Evolutionary conservation across 768 basidiomycete genomes (phyloP), one percentile per base, ranked within the genome.

Genomic region (Pleurotus djamor): DNA sequence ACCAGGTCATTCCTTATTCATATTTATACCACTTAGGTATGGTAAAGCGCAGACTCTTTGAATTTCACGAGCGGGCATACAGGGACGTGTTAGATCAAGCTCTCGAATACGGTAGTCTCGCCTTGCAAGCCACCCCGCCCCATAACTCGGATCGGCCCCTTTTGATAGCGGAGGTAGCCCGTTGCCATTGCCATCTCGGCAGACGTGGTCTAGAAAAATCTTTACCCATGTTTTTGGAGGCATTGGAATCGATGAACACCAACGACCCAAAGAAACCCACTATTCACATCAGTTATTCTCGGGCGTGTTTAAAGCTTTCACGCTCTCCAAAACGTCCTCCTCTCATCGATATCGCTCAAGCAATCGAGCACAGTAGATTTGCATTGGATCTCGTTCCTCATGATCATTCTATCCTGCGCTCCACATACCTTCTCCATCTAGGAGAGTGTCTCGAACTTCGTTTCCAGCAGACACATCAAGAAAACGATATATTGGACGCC

Each of bases 361-460:
- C 57, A 8, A 58, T 64, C 36, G 17, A 16, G 14, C 36, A 16
- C 10, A 17, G 28, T 13, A 16, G 48, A 28, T 33, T 34, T 41
- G 58, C 63, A 17, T 12, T 61, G 13, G 17, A 6, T 6, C 44
- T 56, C n/a, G 48, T 52, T 37, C 47, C 58, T 10, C 28, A 51
- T 21, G 60, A 55, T 14, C 52, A 52, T 35, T 34, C 63, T 9
- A 35, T 44, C 17, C n/a, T 36, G 45, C 52, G 16, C 13, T 12
- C 60, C 17, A 14, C 13, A 4, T 34, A 16, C 34, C 52, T 60
- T 12, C 52, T 60, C 32, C 58, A 60, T 36, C 59, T 60, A 36
- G 60, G 56, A 16, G 44, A 5, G 47, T 45, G 57, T 5, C 57
- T 61, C 21, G 17, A 13, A 3, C 1, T 21, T 9, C 60, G 62